Evolutionary conservation across 192 early-diverging fungal genomes (phyloP).

Genomic region (Rhizoclosmatium globosum): DNA sequence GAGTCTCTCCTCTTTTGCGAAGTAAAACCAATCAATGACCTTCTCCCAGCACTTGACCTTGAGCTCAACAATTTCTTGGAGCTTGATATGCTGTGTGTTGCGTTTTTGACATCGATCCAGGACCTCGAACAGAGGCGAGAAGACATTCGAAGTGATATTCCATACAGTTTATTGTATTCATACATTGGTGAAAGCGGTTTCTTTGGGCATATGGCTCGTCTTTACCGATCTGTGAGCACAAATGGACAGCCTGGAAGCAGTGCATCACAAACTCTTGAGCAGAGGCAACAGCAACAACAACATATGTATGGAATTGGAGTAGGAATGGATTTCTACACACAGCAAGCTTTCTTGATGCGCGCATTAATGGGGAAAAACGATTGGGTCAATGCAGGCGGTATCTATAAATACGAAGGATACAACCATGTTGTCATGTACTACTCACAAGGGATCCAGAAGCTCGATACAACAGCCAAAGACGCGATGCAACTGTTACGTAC

Average conservation of each 20-base stretch:
- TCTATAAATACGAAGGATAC: not conserved
- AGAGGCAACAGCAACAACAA: not conserved
- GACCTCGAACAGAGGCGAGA: slow-evolving; percentile 5
- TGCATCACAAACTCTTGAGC: not conserved
- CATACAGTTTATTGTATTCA: slow-evolving; percentile 9
- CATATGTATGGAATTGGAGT: slow-evolving; percentile 27
- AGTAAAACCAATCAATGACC: slow-evolving; percentile 30
- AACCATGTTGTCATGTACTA: not conserved
- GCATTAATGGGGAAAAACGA: slow-evolving; percentile 46
- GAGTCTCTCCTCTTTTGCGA: slow-evolving; percentile 29
- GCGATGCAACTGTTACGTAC: slow-evolving; percentile 13
- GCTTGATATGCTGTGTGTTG: slow-evolving; percentile 13
- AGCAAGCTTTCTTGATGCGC: slow-evolving; percentile 36
- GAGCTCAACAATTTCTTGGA: slow-evolving; percentile 14
- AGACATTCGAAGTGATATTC: slow-evolving; percentile 16
- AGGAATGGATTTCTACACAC: slow-evolving; percentile 40
- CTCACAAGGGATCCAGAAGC: slow-evolving; percentile 18
- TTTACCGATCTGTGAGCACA: not conserved
- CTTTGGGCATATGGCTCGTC: slow-evolving; percentile 9
- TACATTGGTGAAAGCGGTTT: slow-evolving; percentile 14
- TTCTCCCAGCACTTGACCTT: slow-evolving; percentile 32
- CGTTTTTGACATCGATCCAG: slow-evolving; percentile 26
- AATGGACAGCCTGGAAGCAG: slow-evolving; percentile 17
- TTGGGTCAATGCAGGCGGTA: slow-evolving; percentile 40
- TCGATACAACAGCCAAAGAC: slow-evolving; percentile 29